Conservation (phyloP, 139 green algal genomes). For the Axilococcus clingmanii region DNA sequence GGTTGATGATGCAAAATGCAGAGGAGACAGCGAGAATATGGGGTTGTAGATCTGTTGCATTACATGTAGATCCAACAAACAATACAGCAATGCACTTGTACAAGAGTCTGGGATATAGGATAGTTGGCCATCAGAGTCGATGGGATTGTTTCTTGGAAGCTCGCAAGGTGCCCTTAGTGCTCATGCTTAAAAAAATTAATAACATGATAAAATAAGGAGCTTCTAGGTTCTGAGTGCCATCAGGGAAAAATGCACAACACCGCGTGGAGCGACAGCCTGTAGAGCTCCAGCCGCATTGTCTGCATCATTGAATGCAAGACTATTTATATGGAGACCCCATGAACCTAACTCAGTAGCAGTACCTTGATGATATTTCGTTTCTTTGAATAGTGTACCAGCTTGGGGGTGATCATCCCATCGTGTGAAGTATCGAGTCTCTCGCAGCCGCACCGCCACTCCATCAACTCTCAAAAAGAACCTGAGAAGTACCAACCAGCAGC, state of each 20-base stretch:
- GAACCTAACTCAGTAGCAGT: neutral
- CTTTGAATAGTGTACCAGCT: neutral
- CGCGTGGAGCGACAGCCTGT: neutral
- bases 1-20: conserved; percentile 22
- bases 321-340: neutral
- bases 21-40: conserved; percentile 29
- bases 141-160: conserved; percentile 21
- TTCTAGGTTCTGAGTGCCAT: no score
- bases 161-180: neutral
- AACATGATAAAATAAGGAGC: neutral
- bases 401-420: neutral
- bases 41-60: conserved; percentile 26
- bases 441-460: conserved; percentile 54
- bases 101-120: conserved; percentile 11
- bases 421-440: conserved; percentile 70
- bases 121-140: conserved; percentile 5
- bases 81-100: conserved; percentile 21
- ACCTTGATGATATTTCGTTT: neutral
- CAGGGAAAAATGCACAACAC: neutral
- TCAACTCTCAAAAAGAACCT: conserved; percentile 84
- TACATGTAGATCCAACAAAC: conserved; percentile 26
- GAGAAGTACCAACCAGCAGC: conserved; percentile 82
- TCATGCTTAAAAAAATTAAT: conserved; percentile 15
- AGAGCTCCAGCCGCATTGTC: neutral
- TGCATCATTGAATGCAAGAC: neutral